Evolutionary conservation across 192 early-diverging fungal genomes (phyloP).

Genomic region (Entrophospora sp.): DNA sequence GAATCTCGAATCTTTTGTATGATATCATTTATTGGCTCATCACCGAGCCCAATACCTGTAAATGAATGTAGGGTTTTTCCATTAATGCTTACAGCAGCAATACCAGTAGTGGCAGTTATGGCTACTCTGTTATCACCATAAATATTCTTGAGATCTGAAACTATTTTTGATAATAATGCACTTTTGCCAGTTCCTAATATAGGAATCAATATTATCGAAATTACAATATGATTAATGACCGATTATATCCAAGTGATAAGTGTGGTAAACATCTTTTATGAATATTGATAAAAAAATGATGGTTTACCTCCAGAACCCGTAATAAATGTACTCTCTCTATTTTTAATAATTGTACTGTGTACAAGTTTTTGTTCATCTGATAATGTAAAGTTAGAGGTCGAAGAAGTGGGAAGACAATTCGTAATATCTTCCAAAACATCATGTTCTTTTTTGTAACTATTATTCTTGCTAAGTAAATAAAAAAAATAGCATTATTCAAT

Average conservation of each 20-base stretch:
- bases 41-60: constrained; percentile 56
- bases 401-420: too few relatives aligned
- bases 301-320: constrained; percentile 81
- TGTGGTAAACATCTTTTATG: too few relatives aligned
- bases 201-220: too few relatives aligned
- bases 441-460: too few relatives aligned
- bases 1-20: constrained; percentile 22
- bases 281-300: too few relatives aligned
- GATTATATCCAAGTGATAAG: too few relatives aligned
- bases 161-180: constrained; percentile 31
- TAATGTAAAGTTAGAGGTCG: too few relatives aligned
- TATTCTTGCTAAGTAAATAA: too few relatives aligned
- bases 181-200: constrained; percentile 47
- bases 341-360: constrained; percentile 48
- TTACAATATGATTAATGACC: too few relatives aligned
- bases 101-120: constrained; percentile 69
- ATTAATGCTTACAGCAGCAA: constrained; percentile 70
- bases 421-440: too few relatives aligned
- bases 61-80: constrained; percentile 71
- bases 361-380: constrained; percentile 52
- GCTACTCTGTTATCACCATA: constrained; percentile 29
- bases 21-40: constrained; percentile 23
- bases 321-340: constrained; percentile 53
- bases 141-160: constrained; percentile 22
- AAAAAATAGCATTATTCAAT: too few relatives aligned